Conservation (phyloP, 805 yeast species). For the Yarrowia osloensis region DNA sequence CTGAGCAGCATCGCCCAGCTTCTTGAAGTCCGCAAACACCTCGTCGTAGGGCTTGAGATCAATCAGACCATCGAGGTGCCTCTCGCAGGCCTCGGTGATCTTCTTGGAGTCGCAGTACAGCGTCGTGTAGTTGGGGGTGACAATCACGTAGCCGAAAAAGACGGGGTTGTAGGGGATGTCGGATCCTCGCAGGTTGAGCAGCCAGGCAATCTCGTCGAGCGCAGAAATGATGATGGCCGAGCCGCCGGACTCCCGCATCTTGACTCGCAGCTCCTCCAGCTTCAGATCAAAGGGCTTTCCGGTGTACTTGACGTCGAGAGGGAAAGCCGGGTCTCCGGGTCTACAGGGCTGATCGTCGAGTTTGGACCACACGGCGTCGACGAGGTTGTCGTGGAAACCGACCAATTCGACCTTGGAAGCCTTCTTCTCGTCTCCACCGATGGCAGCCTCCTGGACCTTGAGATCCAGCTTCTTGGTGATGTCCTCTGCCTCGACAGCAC, state of each 20-base stretch:
- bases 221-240: constrained; percentile 63
- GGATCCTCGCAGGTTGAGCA: constrained; percentile 77
- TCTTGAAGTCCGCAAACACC: constrained; percentile 59
- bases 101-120: constrained; percentile 58
- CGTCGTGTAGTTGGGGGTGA: constrained; percentile 47
- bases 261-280: constrained; percentile 47
- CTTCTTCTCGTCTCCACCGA: constrained; percentile 45
- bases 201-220: constrained; percentile 89
- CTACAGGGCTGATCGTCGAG: constrained; percentile 64
- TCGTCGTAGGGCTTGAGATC: constrained; percentile 54
- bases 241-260: constrained; percentile 40
- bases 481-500: constrained; percentile 46
- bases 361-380: constrained; percentile 68
- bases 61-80: constrained; percentile 50
- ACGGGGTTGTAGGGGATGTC: constrained; percentile 88
- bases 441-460: constrained; percentile 36
- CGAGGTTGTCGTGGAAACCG: constrained; percentile 62
- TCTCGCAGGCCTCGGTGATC: constrained; percentile 45
- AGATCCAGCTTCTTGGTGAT: constrained; percentile 38
- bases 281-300: constrained; percentile 69
- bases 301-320: constrained; percentile 55
- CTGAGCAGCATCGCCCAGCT: constrained; percentile 35
- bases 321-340: constrained; percentile 52
- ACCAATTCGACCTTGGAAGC: constrained; percentile 41
- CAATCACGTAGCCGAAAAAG: constrained; percentile 68